Evolutionary conservation across 805 yeast species (phyloP).

Genomic region (Diddensiella transvaalensis): DNA sequence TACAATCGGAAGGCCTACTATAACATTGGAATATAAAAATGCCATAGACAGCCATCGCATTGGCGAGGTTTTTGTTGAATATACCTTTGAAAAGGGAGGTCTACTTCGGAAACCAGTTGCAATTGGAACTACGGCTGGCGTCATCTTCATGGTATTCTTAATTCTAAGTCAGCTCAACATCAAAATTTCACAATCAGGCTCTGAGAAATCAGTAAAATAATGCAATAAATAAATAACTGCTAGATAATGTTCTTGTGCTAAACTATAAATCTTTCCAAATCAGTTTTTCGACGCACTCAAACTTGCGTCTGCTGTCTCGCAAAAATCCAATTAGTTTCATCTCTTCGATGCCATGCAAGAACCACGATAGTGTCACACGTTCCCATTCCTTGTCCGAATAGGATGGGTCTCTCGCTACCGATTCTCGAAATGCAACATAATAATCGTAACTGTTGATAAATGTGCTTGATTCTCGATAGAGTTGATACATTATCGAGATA

Average conservation of each 20-base stretch:
- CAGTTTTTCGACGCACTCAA: conserved; percentile 65
- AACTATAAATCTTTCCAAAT: conserved; percentile 68
- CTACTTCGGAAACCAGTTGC: conserved; percentile 63
- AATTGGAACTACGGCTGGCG: conserved; percentile 58
- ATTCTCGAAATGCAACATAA: conserved; percentile 53
- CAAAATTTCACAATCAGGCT: conserved; percentile 27
- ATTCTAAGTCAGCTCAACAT: conserved; percentile 46
- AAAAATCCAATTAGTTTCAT: conserved; percentile 66
- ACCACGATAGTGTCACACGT: conserved; percentile 62
- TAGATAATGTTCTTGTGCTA: conserved; percentile 1
- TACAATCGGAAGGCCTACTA: conserved; percentile 71
- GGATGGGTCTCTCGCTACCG: not conserved
- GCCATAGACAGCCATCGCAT: conserved; percentile 64
- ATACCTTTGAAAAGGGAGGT: conserved; percentile 52
- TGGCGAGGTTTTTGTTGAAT: conserved; percentile 56
- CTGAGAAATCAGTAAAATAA: conserved; percentile 5
- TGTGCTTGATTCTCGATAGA: conserved; percentile 76
- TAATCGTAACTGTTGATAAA: conserved; percentile 65
- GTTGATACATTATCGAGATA: conserved; percentile 54
- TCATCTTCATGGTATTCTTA: conserved; percentile 56
- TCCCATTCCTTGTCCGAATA: conserved; percentile 52
- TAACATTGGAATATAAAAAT: conserved; percentile 55
- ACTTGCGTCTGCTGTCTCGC: conserved; percentile 54
- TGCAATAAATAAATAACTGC: not conserved
- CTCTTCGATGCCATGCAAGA: conserved; percentile 70